Percentiles rank a stretch among this genome's conserved stretches.
Conservation (phyloP, 331 rosid genomes). For the Rosa hybrid region DNA sequence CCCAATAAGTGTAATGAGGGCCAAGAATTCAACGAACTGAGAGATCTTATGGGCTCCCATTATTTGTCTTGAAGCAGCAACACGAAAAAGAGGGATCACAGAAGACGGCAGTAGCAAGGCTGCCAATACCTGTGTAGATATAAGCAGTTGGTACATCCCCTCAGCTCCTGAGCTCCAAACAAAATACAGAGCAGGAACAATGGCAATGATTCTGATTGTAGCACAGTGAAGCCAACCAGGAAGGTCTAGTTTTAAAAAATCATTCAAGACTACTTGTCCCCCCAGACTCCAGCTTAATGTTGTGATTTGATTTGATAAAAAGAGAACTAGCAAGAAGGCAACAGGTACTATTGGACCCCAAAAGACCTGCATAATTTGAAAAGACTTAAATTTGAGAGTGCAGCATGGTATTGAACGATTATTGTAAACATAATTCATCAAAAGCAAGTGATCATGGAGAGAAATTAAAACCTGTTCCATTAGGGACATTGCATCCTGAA, state of each 20-base stretch:
- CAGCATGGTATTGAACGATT: background rate
- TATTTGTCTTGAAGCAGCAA: conserved; percentile 79
- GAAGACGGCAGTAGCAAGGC: conserved; percentile 90
- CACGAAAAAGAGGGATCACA: conserved; percentile 84
- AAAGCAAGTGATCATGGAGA: background rate
- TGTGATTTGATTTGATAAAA: conserved; percentile 70
- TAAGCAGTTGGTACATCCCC: conserved; percentile 86
- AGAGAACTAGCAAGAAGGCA: conserved; percentile 60
- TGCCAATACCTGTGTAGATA: conserved; percentile 77
- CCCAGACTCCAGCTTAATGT: conserved; percentile 78
- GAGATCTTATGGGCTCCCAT: conserved; percentile 84
- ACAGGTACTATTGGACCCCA: conserved; percentile 57
- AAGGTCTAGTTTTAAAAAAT: conserved; percentile 77
- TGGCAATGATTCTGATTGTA: conserved; percentile 78
- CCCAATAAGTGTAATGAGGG: conserved; percentile 62
- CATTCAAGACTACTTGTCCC: conserved; percentile 65
- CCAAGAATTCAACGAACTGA: conserved; percentile 69
- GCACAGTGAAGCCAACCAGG: conserved; percentile 97
- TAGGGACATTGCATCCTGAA: conserved; percentile 74
- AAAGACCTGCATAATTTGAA: conserved; percentile 57
- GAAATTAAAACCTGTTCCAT: conserved; percentile 69
- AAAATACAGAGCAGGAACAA: conserved; percentile 83
- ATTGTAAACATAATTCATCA: conserved; percentile 16
- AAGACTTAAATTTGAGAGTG: conserved; percentile 20
- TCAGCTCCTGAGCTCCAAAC: conserved; percentile 95